Evolutionary conservation across 2,329 filamentous ascomycete genomes (phyloP).

Genomic region (Venturia pyrina): DNA sequence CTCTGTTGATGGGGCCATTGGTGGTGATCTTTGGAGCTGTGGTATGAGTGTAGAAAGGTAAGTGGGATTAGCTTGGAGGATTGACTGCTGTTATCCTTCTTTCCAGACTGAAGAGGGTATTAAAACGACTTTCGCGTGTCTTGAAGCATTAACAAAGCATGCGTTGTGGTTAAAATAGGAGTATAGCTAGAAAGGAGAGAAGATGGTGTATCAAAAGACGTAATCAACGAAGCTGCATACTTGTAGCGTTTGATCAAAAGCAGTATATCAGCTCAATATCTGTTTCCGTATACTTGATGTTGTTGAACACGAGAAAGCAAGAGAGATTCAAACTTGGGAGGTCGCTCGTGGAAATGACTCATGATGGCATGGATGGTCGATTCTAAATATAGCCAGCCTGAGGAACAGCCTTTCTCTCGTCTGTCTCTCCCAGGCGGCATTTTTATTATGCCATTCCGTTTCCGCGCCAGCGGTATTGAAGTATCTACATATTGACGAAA

Average conservation of each 20-base stretch:
- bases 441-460: too few species aligned
- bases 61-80: not conserved
- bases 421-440: too few species aligned
- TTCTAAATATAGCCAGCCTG: too few species aligned
- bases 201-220: not conserved
- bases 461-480: too few species aligned
- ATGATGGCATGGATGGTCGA: too few species aligned
- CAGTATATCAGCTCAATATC: too few species aligned
- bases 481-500: too few species aligned
- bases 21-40: not conserved
- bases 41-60: not conserved
- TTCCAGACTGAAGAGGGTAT: not conserved
- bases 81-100: not conserved
- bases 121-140: not conserved
- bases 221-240: not conserved
- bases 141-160: not conserved
- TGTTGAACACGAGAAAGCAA: too few species aligned
- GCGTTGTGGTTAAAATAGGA: not conserved
- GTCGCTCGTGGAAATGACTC: too few species aligned
- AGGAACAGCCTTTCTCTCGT: too few species aligned
- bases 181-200: not conserved
- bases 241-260: not conserved
- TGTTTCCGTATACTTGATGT: too few species aligned
- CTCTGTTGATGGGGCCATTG: not conserved
- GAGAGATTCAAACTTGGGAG: too few species aligned